A percentile compares a stretch with the other conserved stretches of the same genome.
Conservation (phyloP, 305 asterid genomes). For the Rubia peregrina region DNA sequence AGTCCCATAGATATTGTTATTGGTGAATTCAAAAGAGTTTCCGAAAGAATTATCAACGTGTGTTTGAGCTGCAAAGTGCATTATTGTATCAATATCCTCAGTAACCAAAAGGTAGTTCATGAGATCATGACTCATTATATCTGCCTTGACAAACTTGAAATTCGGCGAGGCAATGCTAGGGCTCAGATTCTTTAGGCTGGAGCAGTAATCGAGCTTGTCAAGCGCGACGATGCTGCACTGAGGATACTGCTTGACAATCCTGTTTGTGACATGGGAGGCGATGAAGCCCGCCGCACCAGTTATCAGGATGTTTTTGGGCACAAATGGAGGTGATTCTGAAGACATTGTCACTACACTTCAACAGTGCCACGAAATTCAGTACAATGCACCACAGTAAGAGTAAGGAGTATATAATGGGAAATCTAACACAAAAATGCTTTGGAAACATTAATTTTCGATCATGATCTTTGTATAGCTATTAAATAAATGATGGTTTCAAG, state of each 20-base stretch:
- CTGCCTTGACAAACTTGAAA: slow-evolving; percentile 3
- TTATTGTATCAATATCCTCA: neutral
- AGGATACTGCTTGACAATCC: neutral
- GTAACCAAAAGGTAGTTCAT: neutral
- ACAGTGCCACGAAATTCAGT: neutral
- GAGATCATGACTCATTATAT: neutral
- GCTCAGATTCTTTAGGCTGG: neutral
- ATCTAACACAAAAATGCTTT: neutral
- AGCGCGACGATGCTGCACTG: neutral
- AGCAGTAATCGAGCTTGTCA: slow-evolving; percentile 4
- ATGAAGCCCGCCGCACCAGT: slow-evolving; percentile 1
- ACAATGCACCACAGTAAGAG: neutral
- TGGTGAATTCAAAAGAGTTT: neutral
- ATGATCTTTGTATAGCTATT: no score
- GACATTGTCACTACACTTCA: neutral
- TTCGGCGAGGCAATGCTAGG: neutral
- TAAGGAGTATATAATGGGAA: no score
- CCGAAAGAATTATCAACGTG: slow-evolving; percentile 1
- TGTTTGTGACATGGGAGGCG: slow-evolving; percentile 6
- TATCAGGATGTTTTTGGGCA: neutral
- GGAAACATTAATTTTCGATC: no score
- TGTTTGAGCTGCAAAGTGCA: slow-evolving; percentile 5
- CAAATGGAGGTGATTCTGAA: neutral
- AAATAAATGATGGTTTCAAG: no score
- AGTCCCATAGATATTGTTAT: slow-evolving; percentile 2